A percentile compares a stretch with the other conserved stretches of the same genome.
phyloP scores from a whole-genome alignment of 495 filamentous ascomycete species.

The Annulohypoxylon stygium region DNA sequence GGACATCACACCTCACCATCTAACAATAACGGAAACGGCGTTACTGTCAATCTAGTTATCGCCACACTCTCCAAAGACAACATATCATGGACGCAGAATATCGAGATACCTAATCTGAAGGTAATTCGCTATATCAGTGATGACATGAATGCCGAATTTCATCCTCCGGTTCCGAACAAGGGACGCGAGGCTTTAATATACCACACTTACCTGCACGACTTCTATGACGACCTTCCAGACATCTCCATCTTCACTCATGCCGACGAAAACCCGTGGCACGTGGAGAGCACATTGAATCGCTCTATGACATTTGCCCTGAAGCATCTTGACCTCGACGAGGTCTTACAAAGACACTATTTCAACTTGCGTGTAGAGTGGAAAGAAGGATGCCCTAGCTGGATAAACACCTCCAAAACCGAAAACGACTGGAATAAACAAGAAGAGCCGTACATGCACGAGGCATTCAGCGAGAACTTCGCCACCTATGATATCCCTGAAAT shows the following conservation, averaged over 20 bases:
- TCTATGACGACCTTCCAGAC: slow-evolving; percentile 77
- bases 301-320: slow-evolving; percentile 58
- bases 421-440: slow-evolving; percentile 71
- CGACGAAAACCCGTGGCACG: slow-evolving; percentile 76
- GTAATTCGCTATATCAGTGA: slow-evolving; percentile 75
- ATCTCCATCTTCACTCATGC: slow-evolving; percentile 78
- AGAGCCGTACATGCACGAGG: slow-evolving; percentile 64
- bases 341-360: slow-evolving; percentile 63
- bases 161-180: slow-evolving; percentile 76
- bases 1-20: neutral
- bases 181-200: slow-evolving; percentile 85
- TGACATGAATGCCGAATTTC: slow-evolving; percentile 68
- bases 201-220: slow-evolving; percentile 77
- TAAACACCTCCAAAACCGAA: slow-evolving; percentile 67
- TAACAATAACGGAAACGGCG: slow-evolving; percentile 18
- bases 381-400: slow-evolving; percentile 66
- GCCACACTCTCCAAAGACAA: slow-evolving; percentile 69
- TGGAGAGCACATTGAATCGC: slow-evolving; percentile 62
- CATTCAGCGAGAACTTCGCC: slow-evolving; percentile 50
- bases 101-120: slow-evolving; percentile 67
- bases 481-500: slow-evolving; percentile 62
- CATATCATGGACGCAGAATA: slow-evolving; percentile 69
- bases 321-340: slow-evolving; percentile 57
- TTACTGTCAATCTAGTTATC: slow-evolving; percentile 65
- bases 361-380: slow-evolving; percentile 67